phyloP scores from a whole-genome alignment of 2,329 filamentous ascomycete species.

The Penicillium occitanis region DNA sequence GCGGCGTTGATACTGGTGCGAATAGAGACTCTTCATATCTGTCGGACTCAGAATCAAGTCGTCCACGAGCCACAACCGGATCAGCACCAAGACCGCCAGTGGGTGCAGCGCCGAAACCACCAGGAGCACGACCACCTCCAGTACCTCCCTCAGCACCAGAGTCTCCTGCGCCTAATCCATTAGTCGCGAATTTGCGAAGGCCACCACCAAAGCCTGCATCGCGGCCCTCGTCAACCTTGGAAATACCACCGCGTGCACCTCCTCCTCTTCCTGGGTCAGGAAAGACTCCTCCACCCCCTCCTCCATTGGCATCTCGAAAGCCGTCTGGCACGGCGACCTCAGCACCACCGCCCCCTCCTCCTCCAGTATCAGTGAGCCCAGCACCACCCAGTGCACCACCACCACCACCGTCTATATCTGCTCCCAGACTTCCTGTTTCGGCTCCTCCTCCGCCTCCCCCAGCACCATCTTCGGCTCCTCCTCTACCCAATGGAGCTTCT shows the following conservation, averaged over 20 bases:
- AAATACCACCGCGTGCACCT: slow-evolving; percentile 60
- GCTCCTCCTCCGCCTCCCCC: slow-evolving; percentile 45
- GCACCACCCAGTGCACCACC: slow-evolving; percentile 45
- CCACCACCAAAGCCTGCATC: slow-evolving; percentile 50
- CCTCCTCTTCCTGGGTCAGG: slow-evolving; percentile 59
- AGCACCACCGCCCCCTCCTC: slow-evolving; percentile 43
- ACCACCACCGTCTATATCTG: slow-evolving; percentile 43
- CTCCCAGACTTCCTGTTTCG: slow-evolving; percentile 39
- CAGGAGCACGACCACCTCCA: slow-evolving; percentile 53
- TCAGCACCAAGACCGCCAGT: slow-evolving; percentile 45
- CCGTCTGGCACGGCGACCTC: slow-evolving; percentile 53
- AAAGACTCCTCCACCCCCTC: slow-evolving; percentile 58
- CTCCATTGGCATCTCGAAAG: slow-evolving; percentile 47
- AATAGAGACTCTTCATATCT: slow-evolving; percentile 72
- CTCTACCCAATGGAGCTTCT: slow-evolving; percentile 41
- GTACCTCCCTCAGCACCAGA: slow-evolving; percentile 49
- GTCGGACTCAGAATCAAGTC: slow-evolving; percentile 71
- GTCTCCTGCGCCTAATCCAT: slow-evolving; percentile 52
- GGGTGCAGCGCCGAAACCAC: slow-evolving; percentile 56
- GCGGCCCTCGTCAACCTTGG: slow-evolving; percentile 60
- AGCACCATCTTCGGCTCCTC: slow-evolving; percentile 35
- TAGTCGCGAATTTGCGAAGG: slow-evolving; percentile 61
- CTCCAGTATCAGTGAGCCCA: slow-evolving; percentile 43
- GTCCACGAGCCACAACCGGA: slow-evolving; percentile 28
- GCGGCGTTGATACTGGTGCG: slow-evolving; percentile 75